Evolutionary conservation across 805 yeast genomes (phyloP).

Genomic region (Osmozyma mogii): DNA sequence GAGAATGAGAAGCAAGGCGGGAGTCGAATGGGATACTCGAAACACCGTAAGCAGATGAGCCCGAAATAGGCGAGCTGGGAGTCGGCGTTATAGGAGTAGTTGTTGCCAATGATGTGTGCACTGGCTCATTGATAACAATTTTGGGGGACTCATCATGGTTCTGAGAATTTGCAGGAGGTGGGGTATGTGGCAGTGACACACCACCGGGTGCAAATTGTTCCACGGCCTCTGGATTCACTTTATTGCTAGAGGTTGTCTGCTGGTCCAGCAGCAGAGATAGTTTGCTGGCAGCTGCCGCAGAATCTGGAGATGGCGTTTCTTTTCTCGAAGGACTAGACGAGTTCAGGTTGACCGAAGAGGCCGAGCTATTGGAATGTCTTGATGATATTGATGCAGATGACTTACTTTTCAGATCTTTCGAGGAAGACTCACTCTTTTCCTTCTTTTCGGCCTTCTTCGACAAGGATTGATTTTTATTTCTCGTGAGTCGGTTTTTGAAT

Average conservation of each 20-base stretch:
- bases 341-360: constrained; percentile 19
- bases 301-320: constrained; percentile 3
- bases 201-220: constrained; percentile 1
- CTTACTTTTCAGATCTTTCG: constrained; percentile 2
- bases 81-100: constrained; percentile 14
- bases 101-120: constrained; percentile 7
- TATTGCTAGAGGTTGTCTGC: constrained; percentile 2
- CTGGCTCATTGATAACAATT: constrained; percentile 13
- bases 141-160: constrained; percentile 7
- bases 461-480: constrained; percentile 29
- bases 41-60: constrained; percentile 1
- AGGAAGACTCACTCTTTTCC: constrained; percentile 21
- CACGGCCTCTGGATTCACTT: not conserved
- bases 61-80: constrained; percentile 8
- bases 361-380: too few relatives aligned
- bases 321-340: constrained; percentile 30
- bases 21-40: constrained; percentile 8
- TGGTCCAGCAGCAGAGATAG: constrained; percentile 4
- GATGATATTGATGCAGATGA: constrained; percentile 7
- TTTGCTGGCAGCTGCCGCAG: not conserved
- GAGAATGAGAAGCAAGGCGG: constrained; percentile 11
- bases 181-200: constrained; percentile 1
- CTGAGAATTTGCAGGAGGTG: not conserved
- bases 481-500: constrained; percentile 49
- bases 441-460: constrained; percentile 29